These are phyloP conservation scores for Myxozyma kluyveri DNA, from an alignment of 805 yeast genomes.

Conservation along the genomic window DNA sequence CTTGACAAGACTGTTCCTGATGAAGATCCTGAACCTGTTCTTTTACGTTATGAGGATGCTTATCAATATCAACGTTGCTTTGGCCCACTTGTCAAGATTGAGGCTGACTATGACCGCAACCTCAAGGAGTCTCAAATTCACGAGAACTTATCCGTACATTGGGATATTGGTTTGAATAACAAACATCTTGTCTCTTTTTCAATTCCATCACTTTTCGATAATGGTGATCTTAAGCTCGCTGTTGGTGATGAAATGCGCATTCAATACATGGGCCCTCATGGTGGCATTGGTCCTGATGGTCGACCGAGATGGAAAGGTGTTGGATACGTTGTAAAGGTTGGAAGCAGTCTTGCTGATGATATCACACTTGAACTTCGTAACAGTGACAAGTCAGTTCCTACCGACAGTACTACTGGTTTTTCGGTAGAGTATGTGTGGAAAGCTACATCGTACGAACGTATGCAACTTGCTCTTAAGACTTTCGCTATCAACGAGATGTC, in stretches of 20 bases:
- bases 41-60: constrained; percentile 76
- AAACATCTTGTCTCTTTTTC: constrained; percentile 67
- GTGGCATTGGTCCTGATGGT: too few species aligned
- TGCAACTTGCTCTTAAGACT: constrained; percentile 70
- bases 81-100: constrained; percentile 78
- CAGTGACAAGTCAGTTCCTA: constrained; percentile 46
- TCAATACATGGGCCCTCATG: constrained; percentile 61
- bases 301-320: constrained; percentile 66
- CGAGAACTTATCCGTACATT: constrained; percentile 65
- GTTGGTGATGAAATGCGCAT: constrained; percentile 82
- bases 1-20: constrained; percentile 52
- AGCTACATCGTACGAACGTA: constrained; percentile 75
- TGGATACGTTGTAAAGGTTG: constrained; percentile 71
- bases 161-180: constrained; percentile 69
- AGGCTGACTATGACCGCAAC: constrained; percentile 74
- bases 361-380: constrained; percentile 67
- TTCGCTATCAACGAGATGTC: constrained; percentile 72
- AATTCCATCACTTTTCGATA: constrained; percentile 65
- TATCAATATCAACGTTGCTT: constrained; percentile 80
- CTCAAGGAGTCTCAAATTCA: constrained; percentile 74
- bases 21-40: constrained; percentile 63
- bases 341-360: constrained; percentile 62
- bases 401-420: constrained; percentile 60
- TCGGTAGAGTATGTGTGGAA: constrained; percentile 89
- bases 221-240: constrained; percentile 61